Conservation (phyloP, 2,329 filamentous ascomycete species). For the Venturia aucupariae region DNA sequence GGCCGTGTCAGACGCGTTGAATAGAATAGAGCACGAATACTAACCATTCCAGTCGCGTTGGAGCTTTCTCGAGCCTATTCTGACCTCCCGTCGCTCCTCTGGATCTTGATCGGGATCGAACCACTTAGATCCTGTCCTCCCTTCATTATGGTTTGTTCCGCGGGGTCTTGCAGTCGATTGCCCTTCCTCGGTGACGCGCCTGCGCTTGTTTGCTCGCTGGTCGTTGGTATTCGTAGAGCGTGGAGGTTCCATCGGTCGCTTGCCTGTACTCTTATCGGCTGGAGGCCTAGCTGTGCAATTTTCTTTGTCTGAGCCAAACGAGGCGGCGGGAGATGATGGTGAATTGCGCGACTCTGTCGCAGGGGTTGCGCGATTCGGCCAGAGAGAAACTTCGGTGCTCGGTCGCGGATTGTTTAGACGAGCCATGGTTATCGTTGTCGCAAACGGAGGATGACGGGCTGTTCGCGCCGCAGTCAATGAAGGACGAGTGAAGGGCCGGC, state of each 20-base stretch:
- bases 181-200: conserved; percentile 22
- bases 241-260: conserved; percentile 32
- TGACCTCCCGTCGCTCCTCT: conserved; percentile 61
- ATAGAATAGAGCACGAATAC: conserved; percentile 8
- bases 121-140: conserved; percentile 27
- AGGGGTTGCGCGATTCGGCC: conserved; percentile 24
- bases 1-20: conserved; percentile 23
- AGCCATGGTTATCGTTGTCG: conserved; percentile 8
- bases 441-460: background rate
- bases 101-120: conserved; percentile 81
- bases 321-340: conserved; percentile 21
- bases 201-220: conserved; percentile 30
- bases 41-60: conserved; percentile 50
- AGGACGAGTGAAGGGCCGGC: no score
- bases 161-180: background rate
- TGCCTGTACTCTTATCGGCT: conserved; percentile 33
- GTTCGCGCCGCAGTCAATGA: no score
- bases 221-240: background rate
- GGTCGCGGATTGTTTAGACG: conserved; percentile 20
- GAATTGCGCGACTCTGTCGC: conserved; percentile 3
- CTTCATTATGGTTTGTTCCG: conserved; percentile 18
- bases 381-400: conserved; percentile 24
- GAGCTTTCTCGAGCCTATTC: conserved; percentile 62
- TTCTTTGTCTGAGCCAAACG: conserved; percentile 36
- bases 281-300: conserved; percentile 25